These are phyloP conservation scores for Torrubiella hemipterigena DNA, from an alignment of 2,329 filamentous ascomycete genomes.

Conservation along the genomic window DNA sequence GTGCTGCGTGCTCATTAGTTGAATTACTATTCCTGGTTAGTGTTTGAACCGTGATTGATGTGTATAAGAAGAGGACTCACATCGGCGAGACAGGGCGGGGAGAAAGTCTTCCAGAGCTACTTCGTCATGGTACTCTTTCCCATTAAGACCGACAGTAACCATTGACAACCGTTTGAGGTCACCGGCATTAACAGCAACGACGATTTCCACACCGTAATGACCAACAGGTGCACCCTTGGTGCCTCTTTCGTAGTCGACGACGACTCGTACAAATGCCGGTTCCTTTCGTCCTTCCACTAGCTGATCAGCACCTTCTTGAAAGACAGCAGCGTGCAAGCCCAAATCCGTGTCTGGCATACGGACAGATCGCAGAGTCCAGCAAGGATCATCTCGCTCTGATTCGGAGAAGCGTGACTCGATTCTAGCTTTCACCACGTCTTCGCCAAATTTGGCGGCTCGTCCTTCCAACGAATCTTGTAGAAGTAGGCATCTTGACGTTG, in stretches of 20 bases:
- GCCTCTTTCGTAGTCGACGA: conserved; percentile 59
- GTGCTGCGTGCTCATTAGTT: conserved; percentile 60
- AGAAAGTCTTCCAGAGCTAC: conserved; percentile 62
- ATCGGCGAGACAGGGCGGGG: conserved; percentile 59
- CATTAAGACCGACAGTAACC: conserved; percentile 51
- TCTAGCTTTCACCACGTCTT: conserved; percentile 77
- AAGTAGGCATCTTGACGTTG: conserved; percentile 56
- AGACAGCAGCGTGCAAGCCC: conserved; percentile 54
- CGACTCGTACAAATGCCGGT: conserved; percentile 56
- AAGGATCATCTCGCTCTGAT: conserved; percentile 65
- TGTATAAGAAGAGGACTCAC: conserved; percentile 31
- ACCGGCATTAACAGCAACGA: conserved; percentile 47
- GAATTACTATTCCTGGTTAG: conserved; percentile 48
- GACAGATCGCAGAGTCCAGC: conserved; percentile 68
- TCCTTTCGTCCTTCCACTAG: conserved; percentile 52
- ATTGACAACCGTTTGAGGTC: conserved; percentile 38
- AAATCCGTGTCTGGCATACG: conserved; percentile 49
- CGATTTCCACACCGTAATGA: conserved; percentile 60
- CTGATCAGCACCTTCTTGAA: conserved; percentile 55
- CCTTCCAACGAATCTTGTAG: conserved; percentile 68
- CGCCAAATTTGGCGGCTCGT: conserved; percentile 62
- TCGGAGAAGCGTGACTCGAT: conserved; percentile 80
- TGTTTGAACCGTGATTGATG: conserved; percentile 18
- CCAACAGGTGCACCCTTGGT: conserved; percentile 55
- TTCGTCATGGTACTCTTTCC: conserved; percentile 61